These are phyloP conservation scores for Aspergillus alliaceus DNA, from an alignment of 2,329 filamentous ascomycete species.

Conservation along the genomic window DNA sequence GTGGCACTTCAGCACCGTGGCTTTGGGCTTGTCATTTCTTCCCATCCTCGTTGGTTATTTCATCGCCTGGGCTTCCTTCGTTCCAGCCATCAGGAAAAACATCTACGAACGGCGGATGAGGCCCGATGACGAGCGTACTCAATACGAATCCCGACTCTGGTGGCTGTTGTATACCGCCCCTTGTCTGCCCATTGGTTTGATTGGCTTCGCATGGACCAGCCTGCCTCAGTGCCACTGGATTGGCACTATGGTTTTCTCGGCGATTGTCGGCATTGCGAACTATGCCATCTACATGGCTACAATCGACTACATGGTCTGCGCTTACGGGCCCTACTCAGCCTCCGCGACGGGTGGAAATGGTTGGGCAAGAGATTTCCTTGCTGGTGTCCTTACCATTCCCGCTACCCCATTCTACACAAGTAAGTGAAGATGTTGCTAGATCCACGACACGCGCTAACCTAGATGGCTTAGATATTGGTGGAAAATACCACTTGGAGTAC, in stretches of 20 bases:
- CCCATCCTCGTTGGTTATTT: constrained; percentile 60
- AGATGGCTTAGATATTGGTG: constrained; percentile 49
- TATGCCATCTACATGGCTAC: constrained; percentile 65
- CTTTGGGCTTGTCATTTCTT: constrained; percentile 55
- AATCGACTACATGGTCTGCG: constrained; percentile 68
- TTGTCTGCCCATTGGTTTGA: constrained; percentile 59
- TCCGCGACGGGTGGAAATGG: constrained; percentile 68
- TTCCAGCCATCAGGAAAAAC: constrained; percentile 56
- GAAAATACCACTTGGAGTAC: constrained; percentile 56
- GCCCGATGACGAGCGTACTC: constrained; percentile 54
- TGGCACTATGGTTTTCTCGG: constrained; percentile 59
- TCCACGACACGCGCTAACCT: background rate
- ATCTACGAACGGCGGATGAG: constrained; percentile 47
- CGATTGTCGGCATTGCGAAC: constrained; percentile 64
- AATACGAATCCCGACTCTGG: constrained; percentile 65
- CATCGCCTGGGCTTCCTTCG: constrained; percentile 58
- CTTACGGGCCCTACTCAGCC: constrained; percentile 65
- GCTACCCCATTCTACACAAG: constrained; percentile 53
- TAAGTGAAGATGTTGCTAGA: constrained; percentile 21
- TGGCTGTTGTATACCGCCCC: constrained; percentile 62
- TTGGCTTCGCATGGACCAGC: constrained; percentile 63
- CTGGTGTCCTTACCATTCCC: constrained; percentile 62
- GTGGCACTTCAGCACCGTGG: constrained; percentile 56
- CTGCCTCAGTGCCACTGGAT: constrained; percentile 61
- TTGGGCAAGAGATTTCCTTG: constrained; percentile 64